Conservation (phyloP, 805 yeast genomes). For the Wickerhamiella occidentalis region DNA sequence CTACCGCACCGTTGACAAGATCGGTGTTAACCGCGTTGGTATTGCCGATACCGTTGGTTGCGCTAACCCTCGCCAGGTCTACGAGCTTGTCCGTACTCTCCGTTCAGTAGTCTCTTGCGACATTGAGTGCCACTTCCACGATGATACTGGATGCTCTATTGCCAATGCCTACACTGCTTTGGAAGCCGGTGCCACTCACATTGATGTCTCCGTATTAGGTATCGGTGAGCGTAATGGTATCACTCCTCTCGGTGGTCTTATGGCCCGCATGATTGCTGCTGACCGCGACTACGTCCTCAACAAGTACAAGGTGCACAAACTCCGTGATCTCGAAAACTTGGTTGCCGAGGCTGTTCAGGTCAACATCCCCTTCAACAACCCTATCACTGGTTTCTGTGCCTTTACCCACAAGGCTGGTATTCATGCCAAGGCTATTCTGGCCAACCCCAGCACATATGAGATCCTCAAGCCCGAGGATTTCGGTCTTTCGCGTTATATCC, state of each 20-base stretch:
- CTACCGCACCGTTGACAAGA: slow-evolving; percentile 90
- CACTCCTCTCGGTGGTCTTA: slow-evolving; percentile 92
- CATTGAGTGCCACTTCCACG: slow-evolving; percentile 97
- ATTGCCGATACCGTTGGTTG: slow-evolving; percentile 99
- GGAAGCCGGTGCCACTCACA: slow-evolving; percentile 92
- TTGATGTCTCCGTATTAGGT: slow-evolving; percentile 92
- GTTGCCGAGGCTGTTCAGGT: slow-evolving; percentile 97
- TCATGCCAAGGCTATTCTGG: slow-evolving; percentile 96
- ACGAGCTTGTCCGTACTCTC: slow-evolving; percentile 88
- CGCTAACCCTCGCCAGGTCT: slow-evolving; percentile 98
- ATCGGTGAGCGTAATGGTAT: slow-evolving; percentile 99
- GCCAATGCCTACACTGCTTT: slow-evolving; percentile 97
- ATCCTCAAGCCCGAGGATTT: slow-evolving; percentile 89
- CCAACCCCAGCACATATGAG: slow-evolving; percentile 98
- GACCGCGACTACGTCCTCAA: slow-evolving; percentile 90
- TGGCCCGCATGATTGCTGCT: slow-evolving; percentile 99
- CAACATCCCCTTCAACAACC: slow-evolving; percentile 95
- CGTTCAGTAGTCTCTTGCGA: slow-evolving; percentile 91
- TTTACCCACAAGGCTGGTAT: slow-evolving; percentile 99
- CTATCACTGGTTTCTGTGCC: slow-evolving; percentile 98
- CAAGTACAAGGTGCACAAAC: slow-evolving; percentile 89
- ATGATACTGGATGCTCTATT: slow-evolving; percentile 98
- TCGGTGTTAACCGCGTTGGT: slow-evolving; percentile 97
- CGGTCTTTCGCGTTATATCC: slow-evolving; percentile 92
- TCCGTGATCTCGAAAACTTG: slow-evolving; percentile 87